A percentile compares a stretch with the other conserved stretches of the same genome.
Conservation (phyloP, 768 basidiomycete species). For the Phaeolepiota aurea region DNA sequence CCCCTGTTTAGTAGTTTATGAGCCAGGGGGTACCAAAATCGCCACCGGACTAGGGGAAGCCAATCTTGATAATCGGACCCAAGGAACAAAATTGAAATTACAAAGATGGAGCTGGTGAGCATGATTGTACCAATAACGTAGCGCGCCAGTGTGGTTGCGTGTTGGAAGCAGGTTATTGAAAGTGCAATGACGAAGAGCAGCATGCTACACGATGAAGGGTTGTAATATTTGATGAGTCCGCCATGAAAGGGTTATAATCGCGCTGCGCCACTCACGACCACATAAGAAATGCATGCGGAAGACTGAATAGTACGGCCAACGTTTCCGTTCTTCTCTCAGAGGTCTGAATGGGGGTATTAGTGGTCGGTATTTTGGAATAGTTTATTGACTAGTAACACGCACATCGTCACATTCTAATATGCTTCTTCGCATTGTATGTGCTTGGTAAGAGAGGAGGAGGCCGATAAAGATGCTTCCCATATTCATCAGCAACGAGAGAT, state of each 20-base stretch:
- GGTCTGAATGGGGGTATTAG: constrained; percentile 12
- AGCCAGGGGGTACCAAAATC: no score
- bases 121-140: constrained; percentile 6
- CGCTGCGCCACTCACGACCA: constrained; percentile 25
- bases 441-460: constrained; percentile 32
- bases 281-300: constrained; percentile 31
- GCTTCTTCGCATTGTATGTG: constrained; percentile 21
- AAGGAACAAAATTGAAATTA: no score
- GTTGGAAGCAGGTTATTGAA: constrained; percentile 17
- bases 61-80: no score
- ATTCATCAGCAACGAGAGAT: constrained; percentile 32
- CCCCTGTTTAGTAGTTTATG: no score
- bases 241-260: background rate
- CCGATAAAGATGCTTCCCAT: constrained; percentile 34
- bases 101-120: constrained; percentile 6
- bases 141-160: constrained; percentile 15
- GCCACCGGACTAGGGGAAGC: no score
- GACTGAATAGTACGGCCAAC: constrained; percentile 28
- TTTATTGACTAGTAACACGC: background rate
- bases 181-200: constrained; percentile 24
- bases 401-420: no score
- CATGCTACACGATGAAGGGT: no score
- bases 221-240: no score
- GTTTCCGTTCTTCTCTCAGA: constrained; percentile 17
- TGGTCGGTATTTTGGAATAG: background rate